phyloP scores from a whole-genome alignment of 371 early-diverging fungal genomes.

The Gilbertella persicaria region DNA sequence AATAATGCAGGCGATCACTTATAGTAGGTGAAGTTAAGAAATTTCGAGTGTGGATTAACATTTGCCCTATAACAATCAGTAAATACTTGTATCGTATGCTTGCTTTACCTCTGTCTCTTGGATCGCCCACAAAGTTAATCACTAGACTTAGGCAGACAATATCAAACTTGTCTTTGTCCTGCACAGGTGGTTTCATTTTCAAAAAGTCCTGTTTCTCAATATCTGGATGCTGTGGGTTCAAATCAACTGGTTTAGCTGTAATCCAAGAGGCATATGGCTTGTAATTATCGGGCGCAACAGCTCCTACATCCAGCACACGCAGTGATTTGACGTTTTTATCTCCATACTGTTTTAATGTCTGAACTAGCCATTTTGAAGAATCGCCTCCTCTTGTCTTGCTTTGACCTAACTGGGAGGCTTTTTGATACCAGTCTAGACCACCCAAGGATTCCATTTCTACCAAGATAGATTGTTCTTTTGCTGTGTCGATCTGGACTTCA shows the following conservation, averaged over 20 bases:
- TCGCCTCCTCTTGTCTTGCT: slow-evolving; percentile 82
- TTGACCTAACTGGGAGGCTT: slow-evolving; percentile 81
- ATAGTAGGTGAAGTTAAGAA: slow-evolving; percentile 26
- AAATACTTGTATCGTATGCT: neutral
- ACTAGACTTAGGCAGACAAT: slow-evolving; percentile 86
- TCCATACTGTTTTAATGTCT: slow-evolving; percentile 34
- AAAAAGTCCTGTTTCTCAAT: slow-evolving; percentile 83
- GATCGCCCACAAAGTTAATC: slow-evolving; percentile 89
- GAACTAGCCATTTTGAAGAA: slow-evolving; percentile 82
- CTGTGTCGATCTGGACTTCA: slow-evolving; percentile 3
- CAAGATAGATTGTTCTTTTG: slow-evolving; percentile 42
- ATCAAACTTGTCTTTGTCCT: slow-evolving; percentile 56
- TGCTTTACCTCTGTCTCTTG: slow-evolving; percentile 64
- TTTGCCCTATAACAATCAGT: slow-evolving; percentile 29
- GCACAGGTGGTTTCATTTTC: slow-evolving; percentile 48
- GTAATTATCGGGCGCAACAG: slow-evolving; percentile 79
- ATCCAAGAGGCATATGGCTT: slow-evolving; percentile 68
- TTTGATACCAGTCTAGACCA: slow-evolving; percentile 87
- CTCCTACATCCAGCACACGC: slow-evolving; percentile 86
- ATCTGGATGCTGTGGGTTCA: slow-evolving; percentile 78
- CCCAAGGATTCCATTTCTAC: slow-evolving; percentile 80
- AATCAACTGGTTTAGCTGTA: slow-evolving; percentile 74
- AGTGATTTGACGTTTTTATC: slow-evolving; percentile 30
- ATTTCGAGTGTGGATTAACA: slow-evolving; percentile 51
- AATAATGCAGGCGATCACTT: slow-evolving; percentile 46